Evolutionary conservation across 139 green algal genomes (phyloP).

Genomic region (Chlorella sorokiniana): DNA sequence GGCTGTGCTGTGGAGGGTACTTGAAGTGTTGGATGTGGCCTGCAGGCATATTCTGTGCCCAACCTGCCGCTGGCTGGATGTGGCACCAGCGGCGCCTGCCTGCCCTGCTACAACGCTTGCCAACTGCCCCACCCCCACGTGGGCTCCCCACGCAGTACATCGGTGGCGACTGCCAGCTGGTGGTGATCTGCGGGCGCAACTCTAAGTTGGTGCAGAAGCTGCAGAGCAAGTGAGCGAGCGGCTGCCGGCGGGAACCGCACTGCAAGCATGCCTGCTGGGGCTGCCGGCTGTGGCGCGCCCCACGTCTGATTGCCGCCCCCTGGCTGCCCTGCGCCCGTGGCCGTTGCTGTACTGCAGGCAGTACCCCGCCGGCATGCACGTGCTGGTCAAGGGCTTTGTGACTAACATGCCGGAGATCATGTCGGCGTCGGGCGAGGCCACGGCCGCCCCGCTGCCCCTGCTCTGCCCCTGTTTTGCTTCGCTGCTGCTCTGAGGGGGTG

Average conservation of each 20-base stretch:
- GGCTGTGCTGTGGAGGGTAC: not conserved
- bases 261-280: too few species aligned
- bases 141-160: not conserved
- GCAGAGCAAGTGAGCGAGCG: slow-evolving; percentile 18
- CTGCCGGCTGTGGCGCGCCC: too few species aligned
- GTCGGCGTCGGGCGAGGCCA: slow-evolving; percentile 60
- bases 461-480: not conserved
- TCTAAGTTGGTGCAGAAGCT: slow-evolving; percentile 75
- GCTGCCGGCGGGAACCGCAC: too few species aligned
- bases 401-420: slow-evolving; percentile 96
- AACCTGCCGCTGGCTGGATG: not conserved
- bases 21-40: not conserved
- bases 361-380: slow-evolving; percentile 42
- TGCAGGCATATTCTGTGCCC: not conserved
- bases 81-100: not conserved
- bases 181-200: slow-evolving; percentile 96
- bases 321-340: not conserved
- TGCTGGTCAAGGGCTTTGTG: slow-evolving; percentile 83
- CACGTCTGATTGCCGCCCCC: not conserved
- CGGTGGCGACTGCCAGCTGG: slow-evolving; percentile 67
- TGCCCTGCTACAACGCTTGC: not conserved
- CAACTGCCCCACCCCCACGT: not conserved
- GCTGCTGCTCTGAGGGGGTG: not conserved
- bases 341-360: not conserved
- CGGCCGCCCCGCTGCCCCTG: not conserved